Evolutionary conservation across 2,329 filamentous ascomycete species (phyloP), one percentile per base, ranked within the genome.

Genomic region (Ilyonectria destructans): DNA sequence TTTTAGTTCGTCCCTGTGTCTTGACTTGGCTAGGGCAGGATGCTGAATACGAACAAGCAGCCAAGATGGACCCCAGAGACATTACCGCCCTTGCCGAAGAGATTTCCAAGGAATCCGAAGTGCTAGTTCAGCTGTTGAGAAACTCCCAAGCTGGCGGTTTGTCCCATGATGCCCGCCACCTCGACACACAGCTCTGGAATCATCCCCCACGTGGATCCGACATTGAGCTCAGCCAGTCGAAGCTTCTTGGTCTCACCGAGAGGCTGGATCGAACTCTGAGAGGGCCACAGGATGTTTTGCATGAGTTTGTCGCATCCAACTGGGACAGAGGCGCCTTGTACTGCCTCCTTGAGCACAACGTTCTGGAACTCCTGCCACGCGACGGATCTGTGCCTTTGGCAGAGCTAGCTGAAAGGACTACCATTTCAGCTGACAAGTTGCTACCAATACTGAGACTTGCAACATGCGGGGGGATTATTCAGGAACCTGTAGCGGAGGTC

Each of bases 301-400:
- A 78, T 75, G n/a, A 88, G 76, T 56, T 80, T 72, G 74, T 87
- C 72, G 87, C 85, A 17, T 81, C 67, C 29, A 74, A 74, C 43
- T 74, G 71, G 71, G 71, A 74, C 45, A 68, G 66, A 37, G 70
- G 70, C 2, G 70, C 69, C 6, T 8, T 74, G 19, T 72, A 72
- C 43, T 59, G 61, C 35, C 64, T 74, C 4, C 65, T 74, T 6
- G 66, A 74, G 17, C 64, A 67, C 9, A 54, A 59, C 19, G 58
- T 72, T 3, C 55, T 74, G 5, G 67, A 71, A 0, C 31, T 57
- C 12, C 63, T 74, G 23, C 68, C 70, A 6, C 40, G 49, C 4
- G 40, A 37, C 23, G 69, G 68, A 3, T 31, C 51, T 1, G 57
- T 67, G 10, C 35, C 60, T 19, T 29, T 73, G n/a, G 6, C 35